These are phyloP conservation scores for Dujonia santamariae DNA, from an alignment of 1,139 yeast genomes.

Conservation along the genomic window DNA sequence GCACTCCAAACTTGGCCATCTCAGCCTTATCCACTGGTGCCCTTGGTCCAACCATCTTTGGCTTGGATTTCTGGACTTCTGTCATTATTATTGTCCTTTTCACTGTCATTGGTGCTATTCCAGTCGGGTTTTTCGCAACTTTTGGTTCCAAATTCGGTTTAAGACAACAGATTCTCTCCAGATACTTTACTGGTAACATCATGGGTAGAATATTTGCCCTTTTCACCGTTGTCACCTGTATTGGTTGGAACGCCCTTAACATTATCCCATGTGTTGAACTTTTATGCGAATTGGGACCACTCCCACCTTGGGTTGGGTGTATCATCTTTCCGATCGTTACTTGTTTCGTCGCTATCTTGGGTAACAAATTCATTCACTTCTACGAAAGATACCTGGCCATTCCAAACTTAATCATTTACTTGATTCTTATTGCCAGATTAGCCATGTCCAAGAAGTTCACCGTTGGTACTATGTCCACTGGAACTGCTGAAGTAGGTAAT, in stretches of 20 bases:
- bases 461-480: conserved; percentile 29
- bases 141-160: conserved; percentile 31
- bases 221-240: conserved; percentile 28
- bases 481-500: conserved; percentile 35
- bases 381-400: conserved; percentile 30
- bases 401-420: conserved; percentile 25
- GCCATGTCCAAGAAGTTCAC: conserved; percentile 21
- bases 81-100: conserved; percentile 25
- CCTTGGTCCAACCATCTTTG: conserved; percentile 26
- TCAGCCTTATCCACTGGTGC: conserved; percentile 29
- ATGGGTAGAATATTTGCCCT: conserved; percentile 31
- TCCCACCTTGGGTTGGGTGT: conserved; percentile 35
- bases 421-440: conserved; percentile 25
- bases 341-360: conserved; percentile 24
- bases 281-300: conserved; percentile 21
- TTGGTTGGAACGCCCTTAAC: conserved; percentile 37
- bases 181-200: conserved; percentile 29
- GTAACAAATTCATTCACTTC: conserved; percentile 25
- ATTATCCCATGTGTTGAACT: conserved; percentile 31
- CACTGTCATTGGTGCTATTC: conserved; percentile 25
- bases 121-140: conserved; percentile 29
- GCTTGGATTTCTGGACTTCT: conserved; percentile 32
- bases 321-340: conserved; percentile 26
- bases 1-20: conserved; percentile 31
- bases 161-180: conserved; percentile 30